phyloP scores from a whole-genome alignment of 225 moss, liverwort and hornwort genomes.

The Pseudisothecium myosuroides region DNA sequence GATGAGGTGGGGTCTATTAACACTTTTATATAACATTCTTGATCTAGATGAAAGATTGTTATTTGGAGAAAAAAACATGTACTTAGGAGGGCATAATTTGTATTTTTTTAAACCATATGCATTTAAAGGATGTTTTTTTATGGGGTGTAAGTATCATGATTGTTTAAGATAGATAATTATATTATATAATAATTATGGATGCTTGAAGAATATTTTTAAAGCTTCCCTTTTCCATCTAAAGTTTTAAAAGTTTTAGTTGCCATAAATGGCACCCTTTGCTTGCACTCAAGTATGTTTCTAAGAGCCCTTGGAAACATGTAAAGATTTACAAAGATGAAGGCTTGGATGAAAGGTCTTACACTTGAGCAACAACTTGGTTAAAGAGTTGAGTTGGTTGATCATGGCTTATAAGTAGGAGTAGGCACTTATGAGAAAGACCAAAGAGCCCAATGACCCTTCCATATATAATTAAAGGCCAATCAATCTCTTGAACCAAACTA shows the following conservation, averaged over 20 bases:
- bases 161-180: background rate
- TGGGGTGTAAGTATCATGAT: background rate
- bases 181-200: background rate
- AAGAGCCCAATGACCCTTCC: fast-evolving
- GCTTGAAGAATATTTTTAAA: background rate
- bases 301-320: background rate
- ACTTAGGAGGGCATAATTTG: background rate
- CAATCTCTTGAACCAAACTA: fast-evolving
- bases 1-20: background rate
- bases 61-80: background rate
- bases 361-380: background rate
- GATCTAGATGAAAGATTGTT: background rate
- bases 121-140: no score
- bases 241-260: background rate
- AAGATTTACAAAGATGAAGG: background rate
- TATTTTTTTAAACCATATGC: background rate
- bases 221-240: fast-evolving
- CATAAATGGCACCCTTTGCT: background rate
- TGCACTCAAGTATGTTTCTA: background rate
- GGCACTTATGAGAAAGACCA: background rate
- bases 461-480: background rate
- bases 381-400: background rate
- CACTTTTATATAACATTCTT: background rate
- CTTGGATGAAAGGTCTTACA: fast-evolving
- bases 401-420: background rate